A percentile compares a stretch with the other conserved stretches of the same genome.
Conservation (phyloP, 108 stramenopile species). For the Schizochytrium sp. region DNA sequence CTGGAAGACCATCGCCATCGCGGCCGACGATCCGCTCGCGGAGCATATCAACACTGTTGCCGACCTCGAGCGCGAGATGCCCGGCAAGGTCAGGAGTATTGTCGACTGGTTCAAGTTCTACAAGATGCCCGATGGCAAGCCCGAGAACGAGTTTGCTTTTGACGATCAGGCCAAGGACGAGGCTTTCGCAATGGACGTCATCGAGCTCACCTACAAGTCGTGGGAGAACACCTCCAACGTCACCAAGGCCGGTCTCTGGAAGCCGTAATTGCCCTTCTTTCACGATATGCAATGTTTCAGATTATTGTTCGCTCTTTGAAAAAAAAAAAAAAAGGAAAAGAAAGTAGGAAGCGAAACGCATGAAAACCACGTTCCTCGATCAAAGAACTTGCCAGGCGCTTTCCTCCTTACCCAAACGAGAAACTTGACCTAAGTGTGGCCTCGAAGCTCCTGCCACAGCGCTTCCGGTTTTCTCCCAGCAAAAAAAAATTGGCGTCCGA, state of each 20-base stretch:
- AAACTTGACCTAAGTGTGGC: no score
- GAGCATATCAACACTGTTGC: constrained; percentile 83
- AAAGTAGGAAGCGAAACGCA: no score
- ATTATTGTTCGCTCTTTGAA: no score
- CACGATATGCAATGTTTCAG: no score
- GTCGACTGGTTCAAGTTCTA: constrained; percentile 95
- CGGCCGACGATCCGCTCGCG: constrained; percentile 84
- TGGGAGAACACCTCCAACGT: constrained; percentile 70
- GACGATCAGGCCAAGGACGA: constrained; percentile 86
- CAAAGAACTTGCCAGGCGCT: no score
- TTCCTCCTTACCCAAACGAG: no score
- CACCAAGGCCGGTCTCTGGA: background rate
- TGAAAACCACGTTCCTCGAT: no score
- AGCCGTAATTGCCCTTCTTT: background rate
- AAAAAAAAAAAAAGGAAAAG: no score
- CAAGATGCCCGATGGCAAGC: constrained; percentile 99
- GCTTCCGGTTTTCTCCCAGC: no score
- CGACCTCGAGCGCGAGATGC: constrained; percentile 86
- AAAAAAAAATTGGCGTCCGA: no score
- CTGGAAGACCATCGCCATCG: constrained; percentile 97
- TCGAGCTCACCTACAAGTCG: constrained; percentile 89
- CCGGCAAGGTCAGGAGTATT: constrained; percentile 71
- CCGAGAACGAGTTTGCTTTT: constrained; percentile 43
- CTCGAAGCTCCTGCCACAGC: no score
- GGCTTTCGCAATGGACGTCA: constrained; percentile 69